Conservation (phyloP, 495 filamentous ascomycete genomes). For the Lentithecium fluviatile region DNA sequence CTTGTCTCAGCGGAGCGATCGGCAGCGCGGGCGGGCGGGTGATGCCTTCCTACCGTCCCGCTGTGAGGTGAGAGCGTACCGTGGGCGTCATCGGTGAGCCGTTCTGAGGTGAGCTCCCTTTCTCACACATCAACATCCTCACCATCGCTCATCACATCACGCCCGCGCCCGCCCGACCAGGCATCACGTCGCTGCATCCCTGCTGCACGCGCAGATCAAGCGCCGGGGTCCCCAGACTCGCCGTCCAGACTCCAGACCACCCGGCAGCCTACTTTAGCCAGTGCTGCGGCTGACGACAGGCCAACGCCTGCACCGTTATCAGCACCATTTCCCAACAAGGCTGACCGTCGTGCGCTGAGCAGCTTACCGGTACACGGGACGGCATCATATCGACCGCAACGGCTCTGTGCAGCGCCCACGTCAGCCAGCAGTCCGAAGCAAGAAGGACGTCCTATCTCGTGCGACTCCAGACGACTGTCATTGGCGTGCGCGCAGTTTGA, state of each 20-base stretch:
- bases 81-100: neutral
- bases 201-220: constrained; percentile 23
- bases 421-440: constrained; percentile 5
- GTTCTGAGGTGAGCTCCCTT: no score
- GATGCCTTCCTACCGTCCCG: neutral
- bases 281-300: constrained; percentile 1
- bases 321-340: constrained; percentile 2
- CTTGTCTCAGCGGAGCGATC: no score
- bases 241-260: constrained; percentile 6
- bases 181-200: constrained; percentile 5
- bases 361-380: constrained; percentile 11
- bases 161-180: neutral
- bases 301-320: neutral
- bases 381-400: constrained; percentile 15
- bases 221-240: constrained; percentile 4
- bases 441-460: constrained; percentile 7
- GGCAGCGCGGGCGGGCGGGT: neutral
- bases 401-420: constrained; percentile 30
- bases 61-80: neutral
- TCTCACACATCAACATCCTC: neutral
- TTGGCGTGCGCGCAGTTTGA: constrained; percentile 7
- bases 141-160: neutral
- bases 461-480: constrained; percentile 23
- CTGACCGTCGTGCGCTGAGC: neutral
- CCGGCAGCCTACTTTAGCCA: constrained; percentile 19